Evolutionary conservation across 371 early-diverging fungal species (phyloP).

Genomic region (Paraphysoderma sedebokerense): DNA sequence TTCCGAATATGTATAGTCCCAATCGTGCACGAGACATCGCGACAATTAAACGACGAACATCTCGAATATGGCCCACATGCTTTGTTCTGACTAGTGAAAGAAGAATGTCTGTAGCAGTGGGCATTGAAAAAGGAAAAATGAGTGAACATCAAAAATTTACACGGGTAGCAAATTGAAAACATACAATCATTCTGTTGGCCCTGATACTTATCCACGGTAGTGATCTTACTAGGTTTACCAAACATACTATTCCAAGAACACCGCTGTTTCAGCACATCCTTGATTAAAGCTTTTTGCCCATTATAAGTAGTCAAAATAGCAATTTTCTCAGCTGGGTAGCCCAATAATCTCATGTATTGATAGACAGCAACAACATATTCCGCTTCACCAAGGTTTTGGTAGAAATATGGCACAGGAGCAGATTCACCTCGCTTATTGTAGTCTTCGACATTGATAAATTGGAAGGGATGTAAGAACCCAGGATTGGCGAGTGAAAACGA

Average conservation of each 20-base stretch:
- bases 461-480: conserved; percentile 67
- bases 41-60: conserved; percentile 70
- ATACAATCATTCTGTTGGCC: conserved; percentile 84
- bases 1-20: conserved; percentile 82
- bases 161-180: conserved; percentile 2
- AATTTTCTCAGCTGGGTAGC: conserved; percentile 76
- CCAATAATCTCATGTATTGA: conserved; percentile 87
- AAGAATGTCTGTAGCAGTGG: conserved; percentile 41
- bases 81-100: conserved; percentile 85
- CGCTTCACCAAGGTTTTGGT: conserved; percentile 92
- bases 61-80: conserved; percentile 75
- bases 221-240: conserved; percentile 47
- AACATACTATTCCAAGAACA: conserved; percentile 69
- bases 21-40: conserved; percentile 82
- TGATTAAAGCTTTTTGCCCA: conserved; percentile 79
- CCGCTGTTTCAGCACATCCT: conserved; percentile 65
- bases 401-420: conserved; percentile 55
- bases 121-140: neutral
- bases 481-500: conserved; percentile 49
- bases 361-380: conserved; percentile 85
- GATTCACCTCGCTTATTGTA: conserved; percentile 65
- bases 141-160: neutral
- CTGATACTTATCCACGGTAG: conserved; percentile 89
- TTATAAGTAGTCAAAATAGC: conserved; percentile 87
- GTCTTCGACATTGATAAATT: conserved; percentile 62